These are phyloP conservation scores for Xylariaceae sp. DNA, from an alignment of 2,329 filamentous ascomycete genomes.

Conservation along the genomic window DNA sequence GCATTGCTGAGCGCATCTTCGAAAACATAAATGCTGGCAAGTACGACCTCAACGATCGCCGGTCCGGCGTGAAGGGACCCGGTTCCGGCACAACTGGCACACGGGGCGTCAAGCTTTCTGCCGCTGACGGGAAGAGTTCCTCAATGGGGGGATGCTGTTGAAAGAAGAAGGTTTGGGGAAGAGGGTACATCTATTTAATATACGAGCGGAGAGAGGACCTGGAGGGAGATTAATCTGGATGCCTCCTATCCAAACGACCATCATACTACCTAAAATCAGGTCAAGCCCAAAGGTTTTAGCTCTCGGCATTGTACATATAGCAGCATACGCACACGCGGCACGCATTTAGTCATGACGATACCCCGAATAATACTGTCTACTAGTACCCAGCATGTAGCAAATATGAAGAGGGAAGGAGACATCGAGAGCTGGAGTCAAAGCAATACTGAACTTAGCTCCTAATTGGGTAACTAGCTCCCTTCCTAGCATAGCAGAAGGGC, in stretches of 20 bases:
- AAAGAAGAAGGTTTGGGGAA: not conserved
- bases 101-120: constrained; percentile 54
- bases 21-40: constrained; percentile 94
- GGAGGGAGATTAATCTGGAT: constrained; percentile 12
- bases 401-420: not conserved
- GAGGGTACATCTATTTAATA: constrained; percentile 18
- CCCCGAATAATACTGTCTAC: constrained; percentile 38
- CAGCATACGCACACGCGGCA: constrained; percentile 28
- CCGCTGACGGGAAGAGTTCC: constrained; percentile 47
- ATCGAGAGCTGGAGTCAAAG: too few relatives aligned
- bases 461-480: too few relatives aligned
- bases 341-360: constrained; percentile 39
- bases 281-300: not conserved
- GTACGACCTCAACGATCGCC: constrained; percentile 92
- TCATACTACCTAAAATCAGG: not conserved
- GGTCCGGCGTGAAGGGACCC: constrained; percentile 86
- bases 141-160: constrained; percentile 57
- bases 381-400: constrained; percentile 28
- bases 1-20: constrained; percentile 94
- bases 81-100: constrained; percentile 54
- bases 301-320: constrained; percentile 33
- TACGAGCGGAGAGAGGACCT: constrained; percentile 6
- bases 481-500: too few relatives aligned
- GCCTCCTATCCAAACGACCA: constrained; percentile 7
- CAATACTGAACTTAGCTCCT: too few relatives aligned